A percentile compares a stretch with the other conserved stretches of the same genome.
Evolutionary conservation across 805 yeast genomes (phyloP).

Genomic region (Myxozyma geophila): DNA sequence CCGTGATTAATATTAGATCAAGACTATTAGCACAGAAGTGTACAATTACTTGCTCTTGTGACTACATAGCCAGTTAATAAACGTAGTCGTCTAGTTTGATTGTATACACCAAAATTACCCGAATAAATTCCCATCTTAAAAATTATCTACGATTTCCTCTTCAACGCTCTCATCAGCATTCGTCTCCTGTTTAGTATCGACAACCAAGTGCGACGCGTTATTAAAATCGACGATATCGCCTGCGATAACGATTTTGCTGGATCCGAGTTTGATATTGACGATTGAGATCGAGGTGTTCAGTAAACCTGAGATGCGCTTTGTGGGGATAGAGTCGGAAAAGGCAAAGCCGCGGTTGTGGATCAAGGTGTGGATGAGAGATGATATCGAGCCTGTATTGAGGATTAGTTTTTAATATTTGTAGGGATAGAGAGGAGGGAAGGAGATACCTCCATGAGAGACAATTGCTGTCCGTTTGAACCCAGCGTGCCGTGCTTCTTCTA

Average conservation of each 20-base stretch:
- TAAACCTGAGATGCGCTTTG: slow-evolving; percentile 12
- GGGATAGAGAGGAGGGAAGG: background rate
- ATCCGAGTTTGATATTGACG: slow-evolving; percentile 20
- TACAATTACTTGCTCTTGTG: background rate
- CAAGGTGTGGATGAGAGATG: slow-evolving; percentile 21
- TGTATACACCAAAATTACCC: background rate
- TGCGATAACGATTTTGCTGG: slow-evolving; percentile 3
- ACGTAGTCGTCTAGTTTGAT: too few species aligned
- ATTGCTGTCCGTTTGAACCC: slow-evolving; percentile 20
- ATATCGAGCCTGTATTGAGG: slow-evolving; percentile 22
- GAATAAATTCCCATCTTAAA: background rate
- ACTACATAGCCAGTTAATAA: background rate
- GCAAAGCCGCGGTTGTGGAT: slow-evolving; percentile 18
- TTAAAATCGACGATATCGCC: slow-evolving; percentile 33
- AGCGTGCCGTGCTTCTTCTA: slow-evolving; percentile 18
- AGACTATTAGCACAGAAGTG: background rate
- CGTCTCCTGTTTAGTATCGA: background rate
- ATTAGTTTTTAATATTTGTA: too few species aligned
- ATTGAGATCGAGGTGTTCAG: slow-evolving; percentile 32
- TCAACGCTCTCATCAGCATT: slow-evolving; percentile 13
- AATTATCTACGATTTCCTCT: slow-evolving; percentile 30
- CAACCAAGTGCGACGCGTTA: slow-evolving; percentile 22
- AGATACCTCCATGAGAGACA: slow-evolving; percentile 32
- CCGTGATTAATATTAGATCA: too few species aligned
- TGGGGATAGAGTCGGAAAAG: slow-evolving; percentile 18